Conservation (phyloP, 257 asterid genomes). For the Galeopsis tetrahit region DNA sequence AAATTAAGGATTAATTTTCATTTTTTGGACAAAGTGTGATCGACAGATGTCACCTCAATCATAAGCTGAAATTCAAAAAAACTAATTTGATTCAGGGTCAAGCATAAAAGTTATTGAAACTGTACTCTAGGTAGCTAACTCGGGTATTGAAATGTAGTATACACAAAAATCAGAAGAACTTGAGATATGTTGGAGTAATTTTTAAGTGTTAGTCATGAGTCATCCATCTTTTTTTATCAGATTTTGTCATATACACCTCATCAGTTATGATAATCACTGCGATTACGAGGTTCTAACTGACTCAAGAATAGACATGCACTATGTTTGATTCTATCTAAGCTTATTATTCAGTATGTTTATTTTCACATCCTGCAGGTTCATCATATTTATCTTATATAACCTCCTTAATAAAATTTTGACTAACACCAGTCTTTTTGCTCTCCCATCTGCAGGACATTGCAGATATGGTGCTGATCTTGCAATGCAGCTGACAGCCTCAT, state of each 20-base stretch:
- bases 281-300: background rate
- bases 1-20: background rate
- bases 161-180: background rate
- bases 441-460: constrained; percentile 64
- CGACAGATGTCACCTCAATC: background rate
- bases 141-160: background rate
- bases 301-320: background rate
- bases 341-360: background rate
- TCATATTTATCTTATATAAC: background rate
- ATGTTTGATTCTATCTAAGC: constrained; percentile 3
- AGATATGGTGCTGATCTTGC: constrained; percentile 81
- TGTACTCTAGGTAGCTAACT: background rate
- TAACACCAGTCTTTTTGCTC: background rate
- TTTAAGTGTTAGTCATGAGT: constrained; percentile 2
- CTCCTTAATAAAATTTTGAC: background rate
- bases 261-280: background rate
- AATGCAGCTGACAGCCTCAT: constrained; percentile 58
- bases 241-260: constrained; percentile 11
- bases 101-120: constrained; percentile 5
- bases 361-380: constrained; percentile 6
- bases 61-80: background rate
- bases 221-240: background rate
- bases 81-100: background rate
- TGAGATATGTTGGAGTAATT: background rate
- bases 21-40: background rate